These are phyloP conservation scores for Metschnikowia anglica DNA, from an alignment of 805 yeast genomes.

Conservation along the genomic window DNA sequence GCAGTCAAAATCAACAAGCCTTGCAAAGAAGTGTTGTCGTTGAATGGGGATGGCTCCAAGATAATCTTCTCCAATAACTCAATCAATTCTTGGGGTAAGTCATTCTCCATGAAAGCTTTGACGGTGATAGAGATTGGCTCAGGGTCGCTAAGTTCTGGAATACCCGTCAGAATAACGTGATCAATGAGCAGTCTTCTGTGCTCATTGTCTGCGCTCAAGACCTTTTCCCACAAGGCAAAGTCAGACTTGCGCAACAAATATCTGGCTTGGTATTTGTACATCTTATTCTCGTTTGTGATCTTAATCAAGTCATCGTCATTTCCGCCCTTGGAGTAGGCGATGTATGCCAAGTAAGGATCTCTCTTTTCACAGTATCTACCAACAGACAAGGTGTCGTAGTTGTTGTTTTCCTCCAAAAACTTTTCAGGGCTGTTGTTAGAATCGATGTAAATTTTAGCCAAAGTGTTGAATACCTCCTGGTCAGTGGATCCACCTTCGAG, in stretches of 20 bases:
- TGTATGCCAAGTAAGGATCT: slow-evolving; percentile 97
- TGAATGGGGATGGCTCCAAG: slow-evolving; percentile 95
- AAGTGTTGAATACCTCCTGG: slow-evolving; percentile 87
- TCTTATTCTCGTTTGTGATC: slow-evolving; percentile 94
- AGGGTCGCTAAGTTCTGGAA: slow-evolving; percentile 89
- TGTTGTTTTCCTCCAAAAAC: slow-evolving; percentile 85
- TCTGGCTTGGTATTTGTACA: slow-evolving; percentile 99
- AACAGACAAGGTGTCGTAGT: slow-evolving; percentile 89
- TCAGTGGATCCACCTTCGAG: slow-evolving; percentile 82
- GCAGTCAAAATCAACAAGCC: slow-evolving; percentile 92
- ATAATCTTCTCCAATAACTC: slow-evolving; percentile 95
- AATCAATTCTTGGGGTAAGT: slow-evolving; percentile 87
- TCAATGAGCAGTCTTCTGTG: slow-evolving; percentile 92
- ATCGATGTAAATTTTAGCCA: slow-evolving; percentile 97
- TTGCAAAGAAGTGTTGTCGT: slow-evolving; percentile 91
- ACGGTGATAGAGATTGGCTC: slow-evolving; percentile 93
- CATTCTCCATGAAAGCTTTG: slow-evolving; percentile 94
- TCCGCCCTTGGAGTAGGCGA: slow-evolving; percentile 93
- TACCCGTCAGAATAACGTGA: slow-evolving; percentile 93
- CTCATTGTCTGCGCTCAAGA: slow-evolving; percentile 68
- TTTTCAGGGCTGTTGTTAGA: slow-evolving; percentile 97
- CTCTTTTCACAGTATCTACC: slow-evolving; percentile 99
- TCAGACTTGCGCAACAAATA: slow-evolving; percentile 90
- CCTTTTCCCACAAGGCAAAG: slow-evolving; percentile 74
- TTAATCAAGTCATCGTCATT: slow-evolving; percentile 86